Evolutionary conservation across 192 early-diverging fungal genomes (phyloP).

Genomic region (Umbelopsis sp.): DNA sequence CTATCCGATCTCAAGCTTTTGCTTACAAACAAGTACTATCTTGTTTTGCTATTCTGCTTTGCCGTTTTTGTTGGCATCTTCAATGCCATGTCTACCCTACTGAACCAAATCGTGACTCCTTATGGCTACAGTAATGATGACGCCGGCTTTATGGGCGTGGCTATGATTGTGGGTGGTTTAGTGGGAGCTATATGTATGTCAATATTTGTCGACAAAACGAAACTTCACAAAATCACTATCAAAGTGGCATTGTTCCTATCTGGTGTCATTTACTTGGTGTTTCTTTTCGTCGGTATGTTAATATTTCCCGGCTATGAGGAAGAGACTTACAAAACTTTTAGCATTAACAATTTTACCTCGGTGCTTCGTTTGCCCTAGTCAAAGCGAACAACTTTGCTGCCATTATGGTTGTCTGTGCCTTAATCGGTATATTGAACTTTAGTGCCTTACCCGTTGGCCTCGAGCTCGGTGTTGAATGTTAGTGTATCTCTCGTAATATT

Average conservation of each 20-base stretch:
- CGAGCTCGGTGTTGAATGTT: constrained; percentile 42
- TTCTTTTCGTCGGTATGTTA: constrained; percentile 46
- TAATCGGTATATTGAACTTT: constrained; percentile 39
- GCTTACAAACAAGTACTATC: constrained; percentile 44
- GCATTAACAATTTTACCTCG: neutral
- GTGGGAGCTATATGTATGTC: constrained; percentile 55
- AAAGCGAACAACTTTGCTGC: constrained; percentile 24
- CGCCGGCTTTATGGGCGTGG: constrained; percentile 56
- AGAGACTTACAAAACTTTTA: too few relatives aligned
- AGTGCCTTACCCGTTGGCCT: constrained; percentile 34
- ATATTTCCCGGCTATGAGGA: neutral
- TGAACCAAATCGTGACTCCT: constrained; percentile 48
- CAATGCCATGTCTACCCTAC: constrained; percentile 47
- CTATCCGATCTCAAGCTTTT: constrained; percentile 40
- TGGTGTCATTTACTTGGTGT: constrained; percentile 43
- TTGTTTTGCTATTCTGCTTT: constrained; percentile 51
- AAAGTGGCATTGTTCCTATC: constrained; percentile 47
- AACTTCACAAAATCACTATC: constrained; percentile 49
- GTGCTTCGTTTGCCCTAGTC: constrained; percentile 28
- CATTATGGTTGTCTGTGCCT: constrained; percentile 24
- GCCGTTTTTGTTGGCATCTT: constrained; percentile 52
- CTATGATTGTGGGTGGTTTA: constrained; percentile 59
- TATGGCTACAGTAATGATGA: constrained; percentile 47
- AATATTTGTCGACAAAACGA: constrained; percentile 56
- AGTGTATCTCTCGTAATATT: neutral